Evolutionary conservation across 106 monocot genomes (phyloP), one percentile per base, ranked within the genome.

Genomic region (Hemerocallis citrina): DNA sequence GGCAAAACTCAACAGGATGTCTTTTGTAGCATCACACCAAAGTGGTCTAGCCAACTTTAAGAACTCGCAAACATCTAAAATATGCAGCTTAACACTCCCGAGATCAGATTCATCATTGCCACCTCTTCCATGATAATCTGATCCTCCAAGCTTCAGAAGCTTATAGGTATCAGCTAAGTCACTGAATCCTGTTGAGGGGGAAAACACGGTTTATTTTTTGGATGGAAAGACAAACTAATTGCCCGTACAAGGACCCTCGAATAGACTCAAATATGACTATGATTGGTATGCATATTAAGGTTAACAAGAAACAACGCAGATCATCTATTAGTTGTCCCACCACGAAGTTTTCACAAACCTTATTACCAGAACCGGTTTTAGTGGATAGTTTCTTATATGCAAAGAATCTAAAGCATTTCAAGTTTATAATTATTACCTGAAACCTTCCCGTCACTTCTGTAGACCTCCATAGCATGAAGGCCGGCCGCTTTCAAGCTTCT

Each of bases 91-190:
- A 38, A 84, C 81, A 23, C 69, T 76, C 3, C 96, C 96, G 27
- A 91, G 52, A 67, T 96, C 96, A 32, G 87, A 76, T 75, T 96
- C 91, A 55, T 77, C 78, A 57, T 78, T 59, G 9, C 77, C 74
- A 37, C 80, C 79, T 68, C 68, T 87, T 59, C 87, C 96, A 81
- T 96, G 96, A 55, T 84, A 96, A 82, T 96, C 96, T 41, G 96
- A 91, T 20, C 96, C 91, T 61, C 96, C 96, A 63, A 96, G 67
- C 72, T 96, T 96, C 59, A 91, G 12, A 44, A 96, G 84, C 28
- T 72, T 79, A 45, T 79, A 70, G 17, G 58, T 67, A 56, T 91
- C 84, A 48, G 87, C 86, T 39, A 96, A 77, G 59, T 96, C 86
- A 52, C 80, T 77, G 82, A 89, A 89, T 25, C 63, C 94, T 94